Conservation (phyloP, 23 red algal genomes). For the Gracilaria domingensis region DNA sequence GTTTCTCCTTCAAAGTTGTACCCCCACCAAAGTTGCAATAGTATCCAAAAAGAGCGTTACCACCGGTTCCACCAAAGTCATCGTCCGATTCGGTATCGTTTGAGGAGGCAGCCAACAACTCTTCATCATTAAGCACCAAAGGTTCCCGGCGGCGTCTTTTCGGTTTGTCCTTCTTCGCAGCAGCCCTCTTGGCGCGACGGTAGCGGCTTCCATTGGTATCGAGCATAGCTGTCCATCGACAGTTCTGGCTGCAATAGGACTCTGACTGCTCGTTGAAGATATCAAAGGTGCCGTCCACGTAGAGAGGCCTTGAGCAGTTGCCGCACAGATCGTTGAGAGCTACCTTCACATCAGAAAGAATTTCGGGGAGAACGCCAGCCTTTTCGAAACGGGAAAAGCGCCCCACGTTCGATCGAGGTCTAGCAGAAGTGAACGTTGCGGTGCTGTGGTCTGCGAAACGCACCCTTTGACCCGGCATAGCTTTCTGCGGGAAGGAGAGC, state of each 20-base stretch:
- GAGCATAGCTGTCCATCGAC: slow-evolving; percentile 23
- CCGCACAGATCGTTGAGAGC: neutral
- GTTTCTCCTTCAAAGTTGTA: neutral
- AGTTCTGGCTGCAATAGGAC: slow-evolving; percentile 14
- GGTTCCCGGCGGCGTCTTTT: slow-evolving; percentile 11
- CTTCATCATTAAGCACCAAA: neutral
- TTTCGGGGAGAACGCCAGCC: neutral
- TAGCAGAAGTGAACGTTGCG: neutral
- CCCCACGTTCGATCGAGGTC: neutral
- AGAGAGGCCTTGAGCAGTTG: slow-evolving; percentile 7
- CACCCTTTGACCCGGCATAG: neutral
- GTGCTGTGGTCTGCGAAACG: neutral
- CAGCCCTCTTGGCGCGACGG: slow-evolving; percentile 13
- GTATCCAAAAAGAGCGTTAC: slow-evolving; percentile 14
- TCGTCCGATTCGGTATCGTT: neutral
- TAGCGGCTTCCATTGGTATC: slow-evolving; percentile 24
- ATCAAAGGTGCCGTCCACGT: neutral
- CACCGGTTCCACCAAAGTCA: neutral
- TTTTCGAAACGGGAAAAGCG: neutral
- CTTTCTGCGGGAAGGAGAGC: neutral
- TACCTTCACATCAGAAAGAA: neutral
- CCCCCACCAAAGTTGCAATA: slow-evolving; percentile 1
- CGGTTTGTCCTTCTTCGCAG: slow-evolving; percentile 1
- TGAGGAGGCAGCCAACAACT: neutral
- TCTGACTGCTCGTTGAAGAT: neutral